Evolutionary conservation across 2,329 filamentous ascomycete genomes (phyloP).

Genomic region (Hypocreales sp.): DNA sequence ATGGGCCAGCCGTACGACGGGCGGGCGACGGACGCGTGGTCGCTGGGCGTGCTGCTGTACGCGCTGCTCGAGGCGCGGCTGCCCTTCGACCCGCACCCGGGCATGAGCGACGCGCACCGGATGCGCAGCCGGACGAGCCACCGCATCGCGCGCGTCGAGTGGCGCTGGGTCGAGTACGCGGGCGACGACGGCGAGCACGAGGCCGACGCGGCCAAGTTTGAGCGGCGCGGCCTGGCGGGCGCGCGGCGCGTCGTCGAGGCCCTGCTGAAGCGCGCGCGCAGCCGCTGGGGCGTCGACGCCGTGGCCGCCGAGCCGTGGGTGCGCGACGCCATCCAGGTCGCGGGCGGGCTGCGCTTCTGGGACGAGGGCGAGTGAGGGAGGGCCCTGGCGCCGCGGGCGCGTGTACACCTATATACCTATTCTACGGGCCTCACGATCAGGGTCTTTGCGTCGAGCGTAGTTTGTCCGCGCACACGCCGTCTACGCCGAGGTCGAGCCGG

Average conservation of each 20-base stretch:
- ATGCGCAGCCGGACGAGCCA: constrained; percentile 76
- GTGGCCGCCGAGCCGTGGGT: constrained; percentile 68
- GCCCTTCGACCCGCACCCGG: constrained; percentile 81
- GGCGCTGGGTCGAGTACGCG: constrained; percentile 82
- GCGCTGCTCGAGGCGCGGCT: constrained; percentile 84
- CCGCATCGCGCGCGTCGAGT: constrained; percentile 89
- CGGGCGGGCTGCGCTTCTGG: constrained; percentile 42
- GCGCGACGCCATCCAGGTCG: constrained; percentile 51
- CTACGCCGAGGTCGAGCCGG: no score
- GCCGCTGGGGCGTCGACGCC: constrained; percentile 59
- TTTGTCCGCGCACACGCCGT: no score
- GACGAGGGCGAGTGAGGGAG: constrained; percentile 44
- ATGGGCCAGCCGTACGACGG: constrained; percentile 93
- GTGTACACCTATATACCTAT: no score
- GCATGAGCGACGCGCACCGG: constrained; percentile 58
- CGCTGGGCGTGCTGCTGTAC: constrained; percentile 82
- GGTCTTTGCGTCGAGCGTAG: no score
- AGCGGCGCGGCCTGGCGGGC: constrained; percentile 50
- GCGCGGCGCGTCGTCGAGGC: constrained; percentile 74
- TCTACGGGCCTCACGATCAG: no score
- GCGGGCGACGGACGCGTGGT: constrained; percentile 85
- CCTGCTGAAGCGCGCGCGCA: constrained; percentile 66
- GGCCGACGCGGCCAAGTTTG: constrained; percentile 41
- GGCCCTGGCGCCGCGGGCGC: constrained; percentile 20
- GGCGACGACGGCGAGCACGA: constrained; percentile 82